phyloP scores from a whole-genome alignment of 1,284 basidiomycete genomes.

The Trichosporon ovoides region DNA sequence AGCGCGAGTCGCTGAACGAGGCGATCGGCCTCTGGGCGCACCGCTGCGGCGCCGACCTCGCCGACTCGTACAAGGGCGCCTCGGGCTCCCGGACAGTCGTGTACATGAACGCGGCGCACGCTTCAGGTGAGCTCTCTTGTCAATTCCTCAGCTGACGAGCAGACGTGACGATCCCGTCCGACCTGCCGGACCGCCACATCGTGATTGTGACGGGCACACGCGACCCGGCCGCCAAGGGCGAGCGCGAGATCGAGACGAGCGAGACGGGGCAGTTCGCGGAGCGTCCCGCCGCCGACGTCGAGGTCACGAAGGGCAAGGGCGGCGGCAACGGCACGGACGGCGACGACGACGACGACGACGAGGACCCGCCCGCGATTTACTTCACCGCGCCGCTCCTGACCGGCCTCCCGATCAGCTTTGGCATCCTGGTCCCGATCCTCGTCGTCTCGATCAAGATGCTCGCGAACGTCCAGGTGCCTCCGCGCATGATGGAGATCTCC shows the following conservation, averaged over 20 bases:
- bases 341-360: constrained; percentile 57
- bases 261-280: constrained; percentile 9
- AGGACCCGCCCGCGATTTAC: constrained; percentile 44
- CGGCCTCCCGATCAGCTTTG: constrained; percentile 61
- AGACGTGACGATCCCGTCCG: constrained; percentile 16
- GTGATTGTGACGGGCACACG: constrained; percentile 40
- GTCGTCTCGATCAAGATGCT: constrained; percentile 64
- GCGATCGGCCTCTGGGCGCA: constrained; percentile 33
- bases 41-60: constrained; percentile 34
- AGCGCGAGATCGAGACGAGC: constrained; percentile 8
- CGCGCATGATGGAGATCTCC: constrained; percentile 46
- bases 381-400: constrained; percentile 72
- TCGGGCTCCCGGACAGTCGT: constrained; percentile 6
- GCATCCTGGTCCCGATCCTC: constrained; percentile 66
- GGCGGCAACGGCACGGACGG: constrained; percentile 46
- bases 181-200: constrained; percentile 25
- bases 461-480: constrained; percentile 65
- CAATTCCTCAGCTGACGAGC: neutral
- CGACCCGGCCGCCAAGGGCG: constrained; percentile 14
- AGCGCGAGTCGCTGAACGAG: constrained; percentile 22
- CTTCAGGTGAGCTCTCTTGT: constrained; percentile 4
- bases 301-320: constrained; percentile 28
- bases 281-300: neutral
- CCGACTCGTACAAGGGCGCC: constrained; percentile 11
- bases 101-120: constrained; percentile 15